These are phyloP conservation scores for Astrocystis sublimbata DNA, from an alignment of 495 filamentous ascomycete species.

Conservation along the genomic window DNA sequence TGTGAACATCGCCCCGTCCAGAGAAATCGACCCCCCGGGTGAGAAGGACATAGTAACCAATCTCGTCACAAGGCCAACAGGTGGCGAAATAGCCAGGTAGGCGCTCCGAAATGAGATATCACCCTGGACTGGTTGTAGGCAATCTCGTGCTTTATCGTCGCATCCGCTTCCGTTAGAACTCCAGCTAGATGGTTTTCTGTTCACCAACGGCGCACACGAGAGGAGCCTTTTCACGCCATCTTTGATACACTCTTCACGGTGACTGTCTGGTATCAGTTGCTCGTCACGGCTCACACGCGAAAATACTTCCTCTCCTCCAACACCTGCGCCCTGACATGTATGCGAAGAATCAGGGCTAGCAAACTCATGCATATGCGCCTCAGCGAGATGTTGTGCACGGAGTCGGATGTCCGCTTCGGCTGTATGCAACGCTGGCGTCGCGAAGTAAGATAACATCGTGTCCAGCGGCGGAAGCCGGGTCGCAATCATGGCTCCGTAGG, in stretches of 20 bases:
- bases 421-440: conserved; percentile 48
- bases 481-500: conserved; percentile 84
- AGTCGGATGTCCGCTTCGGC: conserved; percentile 64
- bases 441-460: conserved; percentile 61
- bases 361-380: conserved; percentile 40
- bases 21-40: conserved; percentile 21
- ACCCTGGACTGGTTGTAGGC: conserved; percentile 27
- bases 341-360: conserved; percentile 27
- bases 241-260: conserved; percentile 39
- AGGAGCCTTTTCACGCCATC: conserved; percentile 44
- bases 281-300: conserved; percentile 32
- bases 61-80: conserved; percentile 63
- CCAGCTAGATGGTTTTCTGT: conserved; percentile 16
- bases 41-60: conserved; percentile 57
- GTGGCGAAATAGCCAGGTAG: conserved; percentile 81
- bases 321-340: conserved; percentile 36
- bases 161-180: background rate
- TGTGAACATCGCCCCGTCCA: conserved; percentile 42
- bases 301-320: conserved; percentile 41
- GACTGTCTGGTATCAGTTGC: background rate
- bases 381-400: conserved; percentile 63
- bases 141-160: conserved; percentile 19
- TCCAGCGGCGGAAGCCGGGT: conserved; percentile 65
- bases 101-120: conserved; percentile 42
- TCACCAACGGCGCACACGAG: conserved; percentile 34